A percentile compares a stretch with the other conserved stretches of the same genome.
Evolutionary conservation across 306 rosid species (phyloP).

Genomic region (Cucurbita maxima): DNA sequence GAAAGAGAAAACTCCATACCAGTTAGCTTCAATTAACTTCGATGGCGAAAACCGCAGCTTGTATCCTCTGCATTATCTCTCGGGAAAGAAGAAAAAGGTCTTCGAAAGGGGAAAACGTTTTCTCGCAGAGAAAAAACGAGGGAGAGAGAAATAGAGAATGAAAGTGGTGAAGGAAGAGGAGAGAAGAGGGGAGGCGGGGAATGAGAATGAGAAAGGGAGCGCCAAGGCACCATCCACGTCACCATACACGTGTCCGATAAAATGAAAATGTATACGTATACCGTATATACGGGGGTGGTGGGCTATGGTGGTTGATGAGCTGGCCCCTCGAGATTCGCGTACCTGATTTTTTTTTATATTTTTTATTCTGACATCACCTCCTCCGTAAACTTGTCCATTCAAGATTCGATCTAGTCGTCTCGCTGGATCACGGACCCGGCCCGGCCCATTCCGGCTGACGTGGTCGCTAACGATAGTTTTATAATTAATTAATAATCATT

Average conservation of each 20-base stretch:
- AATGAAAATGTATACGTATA: constrained; percentile 22
- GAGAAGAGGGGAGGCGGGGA: constrained; percentile 10
- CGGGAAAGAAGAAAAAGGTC: not conserved
- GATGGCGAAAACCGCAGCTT: not conserved
- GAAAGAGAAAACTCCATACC: not conserved
- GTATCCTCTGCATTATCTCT: constrained; percentile 34
- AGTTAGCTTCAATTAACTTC: constrained; percentile 1
- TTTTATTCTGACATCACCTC: constrained; percentile 19
- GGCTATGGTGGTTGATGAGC: constrained; percentile 53
- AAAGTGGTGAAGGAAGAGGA: constrained; percentile 9
- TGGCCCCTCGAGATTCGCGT: constrained; percentile 55
- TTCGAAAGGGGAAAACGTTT: constrained; percentile 16
- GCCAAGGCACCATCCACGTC: constrained; percentile 68
- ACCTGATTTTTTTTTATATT: constrained; percentile 20
- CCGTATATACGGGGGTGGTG: constrained; percentile 38
- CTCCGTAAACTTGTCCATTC: constrained; percentile 43
- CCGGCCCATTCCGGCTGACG: constrained; percentile 42
- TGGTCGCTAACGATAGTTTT: constrained; percentile 18
- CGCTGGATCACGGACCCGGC: not conserved
- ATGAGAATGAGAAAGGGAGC: constrained; percentile 15
- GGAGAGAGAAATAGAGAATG: constrained; percentile 8
- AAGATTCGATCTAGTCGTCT: constrained; percentile 37
- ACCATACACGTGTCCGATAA: constrained; percentile 62
- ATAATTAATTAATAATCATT: not conserved
- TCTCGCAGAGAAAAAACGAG: constrained; percentile 4